Conservation (phyloP, 2,329 filamentous ascomycete species). For the Rachicladosporium sp. region DNA sequence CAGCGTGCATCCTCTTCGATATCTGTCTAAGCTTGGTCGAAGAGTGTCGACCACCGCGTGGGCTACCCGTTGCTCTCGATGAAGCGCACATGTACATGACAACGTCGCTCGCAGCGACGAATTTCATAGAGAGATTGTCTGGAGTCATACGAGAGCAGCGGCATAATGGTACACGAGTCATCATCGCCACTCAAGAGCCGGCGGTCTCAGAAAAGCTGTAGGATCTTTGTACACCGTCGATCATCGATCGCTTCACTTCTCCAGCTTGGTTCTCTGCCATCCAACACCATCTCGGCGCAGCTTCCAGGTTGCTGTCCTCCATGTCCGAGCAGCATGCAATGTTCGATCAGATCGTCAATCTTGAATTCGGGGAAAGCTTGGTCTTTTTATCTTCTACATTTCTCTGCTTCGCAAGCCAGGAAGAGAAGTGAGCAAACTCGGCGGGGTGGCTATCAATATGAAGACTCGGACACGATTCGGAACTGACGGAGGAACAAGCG, state of each 20-base stretch:
- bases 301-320: conserved; percentile 10
- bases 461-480: conserved; percentile 17
- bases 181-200: conserved; percentile 69
- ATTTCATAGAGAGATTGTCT: conserved; percentile 26
- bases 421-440: conserved; percentile 8
- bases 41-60: conserved; percentile 15
- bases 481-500: conserved; percentile 7
- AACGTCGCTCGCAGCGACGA: conserved; percentile 37
- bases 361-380: conserved; percentile 21
- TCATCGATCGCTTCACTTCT: conserved; percentile 60
- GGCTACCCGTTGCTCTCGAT: conserved; percentile 57
- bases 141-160: conserved; percentile 57
- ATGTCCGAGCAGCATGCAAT: conserved; percentile 8
- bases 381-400: conserved; percentile 21
- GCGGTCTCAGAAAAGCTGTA: conserved; percentile 56
- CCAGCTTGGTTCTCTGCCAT: conserved; percentile 48
- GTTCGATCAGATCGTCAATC: conserved; percentile 19
- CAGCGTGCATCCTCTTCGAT: conserved; percentile 60
- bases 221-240: conserved; percentile 57
- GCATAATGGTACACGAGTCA: conserved; percentile 52
- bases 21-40: conserved; percentile 47
- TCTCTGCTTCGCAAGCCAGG: conserved; percentile 10
- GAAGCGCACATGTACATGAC: conserved; percentile 69
- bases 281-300: conserved; percentile 35
- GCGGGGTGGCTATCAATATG: conserved; percentile 15